Percentiles rank a stretch among this genome's conserved stretches.
phyloP scores from a whole-genome alignment of 2,329 filamentous ascomycete genomes.

The Camillea tinctor region DNA sequence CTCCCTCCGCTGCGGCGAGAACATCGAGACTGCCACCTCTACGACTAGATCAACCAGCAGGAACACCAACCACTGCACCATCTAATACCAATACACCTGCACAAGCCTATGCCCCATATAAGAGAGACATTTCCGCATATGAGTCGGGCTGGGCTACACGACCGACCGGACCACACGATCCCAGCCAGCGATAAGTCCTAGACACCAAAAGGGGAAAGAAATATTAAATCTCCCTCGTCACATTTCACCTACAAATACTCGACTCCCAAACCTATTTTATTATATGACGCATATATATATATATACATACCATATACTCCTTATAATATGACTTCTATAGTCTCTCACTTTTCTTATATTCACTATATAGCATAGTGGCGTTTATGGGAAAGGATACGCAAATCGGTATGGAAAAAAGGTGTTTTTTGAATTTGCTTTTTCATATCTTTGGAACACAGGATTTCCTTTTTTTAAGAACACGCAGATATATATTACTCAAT shows the following conservation, averaged over 20 bases:
- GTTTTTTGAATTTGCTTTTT: background rate
- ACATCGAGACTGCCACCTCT: slow-evolving; percentile 49
- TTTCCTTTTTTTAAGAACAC: background rate
- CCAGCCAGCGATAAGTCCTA: slow-evolving; percentile 20
- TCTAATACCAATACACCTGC: slow-evolving; percentile 24
- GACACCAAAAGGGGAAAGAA: background rate
- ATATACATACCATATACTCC: background rate
- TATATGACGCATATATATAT: background rate
- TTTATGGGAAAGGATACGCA: background rate
- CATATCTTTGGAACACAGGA: background rate
- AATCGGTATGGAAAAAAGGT: background rate
- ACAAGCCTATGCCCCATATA: slow-evolving; percentile 29
- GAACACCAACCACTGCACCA: slow-evolving; percentile 21
- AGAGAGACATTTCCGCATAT: slow-evolving; percentile 30
- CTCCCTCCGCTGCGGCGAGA: slow-evolving; percentile 27
- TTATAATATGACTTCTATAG: background rate
- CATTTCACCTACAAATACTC: background rate
- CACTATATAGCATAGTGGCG: background rate
- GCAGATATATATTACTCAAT: background rate
- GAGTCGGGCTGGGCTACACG: slow-evolving; percentile 40
- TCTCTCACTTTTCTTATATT: background rate
- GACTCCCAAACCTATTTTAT: background rate
- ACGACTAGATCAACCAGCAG: slow-evolving; percentile 42
- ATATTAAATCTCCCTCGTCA: background rate
- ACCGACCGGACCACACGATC: slow-evolving; percentile 21